A percentile compares a stretch with the other conserved stretches of the same genome.
These are phyloP conservation scores for Tephrocybe sp. DNA, from an alignment of 768 basidiomycete genomes.

Conservation along the genomic window DNA sequence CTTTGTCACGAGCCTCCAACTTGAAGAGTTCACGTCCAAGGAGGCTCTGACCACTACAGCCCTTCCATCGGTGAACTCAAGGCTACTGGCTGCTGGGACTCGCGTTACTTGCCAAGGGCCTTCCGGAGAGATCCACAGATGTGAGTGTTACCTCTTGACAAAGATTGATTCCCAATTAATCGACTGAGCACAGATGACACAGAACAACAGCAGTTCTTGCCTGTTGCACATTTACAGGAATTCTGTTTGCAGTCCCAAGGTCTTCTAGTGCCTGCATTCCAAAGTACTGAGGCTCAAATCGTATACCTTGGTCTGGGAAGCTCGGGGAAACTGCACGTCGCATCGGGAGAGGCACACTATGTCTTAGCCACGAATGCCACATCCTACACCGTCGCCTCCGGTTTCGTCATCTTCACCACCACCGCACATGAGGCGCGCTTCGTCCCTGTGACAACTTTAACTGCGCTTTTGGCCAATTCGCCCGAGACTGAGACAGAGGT, in stretches of 20 bases:
- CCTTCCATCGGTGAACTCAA: slow-evolving; percentile 44
- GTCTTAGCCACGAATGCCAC: slow-evolving; percentile 56
- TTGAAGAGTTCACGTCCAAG: slow-evolving; percentile 16
- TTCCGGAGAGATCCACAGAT: slow-evolving; percentile 47
- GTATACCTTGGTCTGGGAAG: slow-evolving; percentile 65
- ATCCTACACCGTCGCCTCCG: slow-evolving; percentile 72
- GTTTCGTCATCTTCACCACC: slow-evolving; percentile 84
- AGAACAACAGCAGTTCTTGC: slow-evolving; percentile 19
- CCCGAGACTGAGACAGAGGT: slow-evolving; percentile 24
- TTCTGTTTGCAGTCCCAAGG: slow-evolving; percentile 54
- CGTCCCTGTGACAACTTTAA: slow-evolving; percentile 47
- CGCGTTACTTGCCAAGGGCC: slow-evolving; percentile 41
- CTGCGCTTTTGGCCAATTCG: slow-evolving; percentile 21
- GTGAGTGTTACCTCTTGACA: slow-evolving; percentile 28
- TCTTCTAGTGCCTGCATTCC: slow-evolving; percentile 20
- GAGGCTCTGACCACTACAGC: slow-evolving; percentile 16
- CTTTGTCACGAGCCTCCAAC: slow-evolving; percentile 27
- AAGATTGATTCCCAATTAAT: slow-evolving; percentile 1
- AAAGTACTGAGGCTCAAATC: slow-evolving; percentile 8
- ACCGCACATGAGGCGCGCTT: slow-evolving; percentile 81
- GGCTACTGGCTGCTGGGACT: slow-evolving; percentile 38
- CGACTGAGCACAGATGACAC: slow-evolving; percentile 14
- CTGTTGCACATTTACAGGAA: slow-evolving; percentile 49
- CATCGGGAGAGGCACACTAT: slow-evolving; percentile 28
- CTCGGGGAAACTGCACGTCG: slow-evolving; percentile 64